Evolutionary conservation across 2,329 filamentous ascomycete genomes (phyloP).

Genomic region (Colletotrichum tabaci): DNA sequence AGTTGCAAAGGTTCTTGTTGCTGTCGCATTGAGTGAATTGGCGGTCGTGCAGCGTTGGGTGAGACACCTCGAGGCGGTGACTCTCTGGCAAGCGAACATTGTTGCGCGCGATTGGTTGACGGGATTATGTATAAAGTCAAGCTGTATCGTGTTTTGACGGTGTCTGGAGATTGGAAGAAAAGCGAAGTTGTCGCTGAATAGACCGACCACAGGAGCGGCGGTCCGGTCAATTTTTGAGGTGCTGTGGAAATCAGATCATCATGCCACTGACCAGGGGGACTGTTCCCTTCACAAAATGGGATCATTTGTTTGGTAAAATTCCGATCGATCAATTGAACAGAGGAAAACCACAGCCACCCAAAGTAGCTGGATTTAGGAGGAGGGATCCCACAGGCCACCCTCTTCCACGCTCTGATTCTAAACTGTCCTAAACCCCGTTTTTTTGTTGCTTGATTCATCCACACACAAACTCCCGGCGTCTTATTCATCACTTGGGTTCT

Average conservation of each 20-base stretch:
- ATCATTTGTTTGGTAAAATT: slow-evolving; percentile 9
- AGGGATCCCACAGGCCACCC: slow-evolving; percentile 10
- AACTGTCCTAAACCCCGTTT: slow-evolving; percentile 31
- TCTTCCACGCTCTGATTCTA: slow-evolving; percentile 20
- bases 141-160: too few species aligned
- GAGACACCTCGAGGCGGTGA: slow-evolving; percentile 36
- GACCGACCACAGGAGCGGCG: background rate
- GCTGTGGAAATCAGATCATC: slow-evolving; percentile 18
- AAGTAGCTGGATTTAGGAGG: slow-evolving; percentile 15
- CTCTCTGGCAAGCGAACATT: slow-evolving; percentile 13
- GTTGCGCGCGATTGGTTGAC: background rate
- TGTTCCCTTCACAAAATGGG: background rate
- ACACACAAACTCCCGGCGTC: slow-evolving; percentile 30
- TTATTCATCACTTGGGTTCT: slow-evolving; percentile 34
- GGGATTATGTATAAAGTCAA: background rate
- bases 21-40: slow-evolving; percentile 28
- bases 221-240: background rate
- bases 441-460: slow-evolving; percentile 21
- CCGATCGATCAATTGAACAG: slow-evolving; percentile 25
- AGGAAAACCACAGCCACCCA: slow-evolving; percentile 29
- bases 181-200: background rate
- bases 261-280: slow-evolving; percentile 9
- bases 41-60: slow-evolving; percentile 25
- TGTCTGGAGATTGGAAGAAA: background rate
- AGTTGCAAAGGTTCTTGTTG: slow-evolving; percentile 33